phyloP scores from a whole-genome alignment of 208 protist genomes.

The Trypanosoma brucei region DNA sequence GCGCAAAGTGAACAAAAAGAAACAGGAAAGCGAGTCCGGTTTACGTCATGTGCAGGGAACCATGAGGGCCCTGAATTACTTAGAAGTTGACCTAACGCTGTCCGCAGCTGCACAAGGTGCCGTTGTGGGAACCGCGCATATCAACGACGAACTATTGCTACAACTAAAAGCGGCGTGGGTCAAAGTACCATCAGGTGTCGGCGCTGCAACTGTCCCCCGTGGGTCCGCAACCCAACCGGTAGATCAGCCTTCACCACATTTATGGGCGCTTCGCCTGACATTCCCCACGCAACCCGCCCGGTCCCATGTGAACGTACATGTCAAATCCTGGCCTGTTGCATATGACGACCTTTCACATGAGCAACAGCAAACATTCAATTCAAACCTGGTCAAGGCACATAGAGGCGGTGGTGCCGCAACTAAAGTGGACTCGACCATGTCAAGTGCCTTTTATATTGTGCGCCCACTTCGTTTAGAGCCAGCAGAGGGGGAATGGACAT shows the following conservation, averaged over 20 bases:
- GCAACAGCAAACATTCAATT: background rate
- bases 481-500: conserved; percentile 8
- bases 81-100: conserved; percentile 53
- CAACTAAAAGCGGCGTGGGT: conserved; percentile 62
- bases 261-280: conserved; percentile 60
- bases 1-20: background rate
- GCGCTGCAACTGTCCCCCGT: no score
- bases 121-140: conserved; percentile 38
- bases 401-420: background rate
- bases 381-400: background rate
- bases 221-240: background rate
- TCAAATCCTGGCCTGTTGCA: conserved; percentile 1
- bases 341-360: background rate
- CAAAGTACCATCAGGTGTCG: conserved; percentile 25
- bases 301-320: background rate
- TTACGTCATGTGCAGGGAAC: conserved; percentile 13
- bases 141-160: conserved; percentile 33
- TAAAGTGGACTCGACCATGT: background rate
- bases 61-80: conserved; percentile 60
- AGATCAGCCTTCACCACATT: conserved; percentile 46
- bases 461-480: background rate
- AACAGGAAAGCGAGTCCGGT: background rate
- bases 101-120: conserved; percentile 35
- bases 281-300: background rate
- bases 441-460: background rate